These are phyloP conservation scores for Trypanosoma cruzi DNA, from an alignment of 208 protist genomes.

Conservation along the genomic window DNA sequence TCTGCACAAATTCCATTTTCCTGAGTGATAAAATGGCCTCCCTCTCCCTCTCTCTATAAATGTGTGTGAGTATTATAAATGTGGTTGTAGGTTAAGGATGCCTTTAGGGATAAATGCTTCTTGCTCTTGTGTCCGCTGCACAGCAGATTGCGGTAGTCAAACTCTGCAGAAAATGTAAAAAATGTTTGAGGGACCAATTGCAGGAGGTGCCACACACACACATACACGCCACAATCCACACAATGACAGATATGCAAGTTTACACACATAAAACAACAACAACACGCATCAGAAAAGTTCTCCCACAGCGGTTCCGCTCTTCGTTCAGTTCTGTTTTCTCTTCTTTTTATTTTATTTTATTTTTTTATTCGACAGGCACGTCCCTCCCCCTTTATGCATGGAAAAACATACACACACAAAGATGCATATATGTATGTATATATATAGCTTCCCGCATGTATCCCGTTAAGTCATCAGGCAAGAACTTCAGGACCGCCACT, in stretches of 20 bases:
- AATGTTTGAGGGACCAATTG: neutral
- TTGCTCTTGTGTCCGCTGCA: no score
- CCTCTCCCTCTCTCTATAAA: neutral
- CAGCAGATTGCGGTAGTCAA: no score
- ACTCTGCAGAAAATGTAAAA: neutral
- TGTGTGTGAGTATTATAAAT: neutral
- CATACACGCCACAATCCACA: neutral
- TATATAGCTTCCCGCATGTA: no score
- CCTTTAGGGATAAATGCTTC: no score
- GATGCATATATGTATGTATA: neutral
- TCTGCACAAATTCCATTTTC: constrained; percentile 4
- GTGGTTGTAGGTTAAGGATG: constrained; percentile 16
- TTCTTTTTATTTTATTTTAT: no score
- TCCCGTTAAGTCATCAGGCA: no score
- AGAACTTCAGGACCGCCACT: neutral
- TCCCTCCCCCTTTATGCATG: neutral
- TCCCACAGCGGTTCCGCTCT: no score
- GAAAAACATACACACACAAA: neutral
- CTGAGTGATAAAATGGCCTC: neutral
- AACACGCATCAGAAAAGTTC: no score
- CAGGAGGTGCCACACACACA: neutral
- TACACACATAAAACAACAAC: no score
- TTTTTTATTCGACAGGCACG: no score
- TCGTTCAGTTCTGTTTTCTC: no score
- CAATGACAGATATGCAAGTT: no score